Conservation (phyloP, 1,284 basidiomycete genomes). For the Ganoderma sinense region DNA sequence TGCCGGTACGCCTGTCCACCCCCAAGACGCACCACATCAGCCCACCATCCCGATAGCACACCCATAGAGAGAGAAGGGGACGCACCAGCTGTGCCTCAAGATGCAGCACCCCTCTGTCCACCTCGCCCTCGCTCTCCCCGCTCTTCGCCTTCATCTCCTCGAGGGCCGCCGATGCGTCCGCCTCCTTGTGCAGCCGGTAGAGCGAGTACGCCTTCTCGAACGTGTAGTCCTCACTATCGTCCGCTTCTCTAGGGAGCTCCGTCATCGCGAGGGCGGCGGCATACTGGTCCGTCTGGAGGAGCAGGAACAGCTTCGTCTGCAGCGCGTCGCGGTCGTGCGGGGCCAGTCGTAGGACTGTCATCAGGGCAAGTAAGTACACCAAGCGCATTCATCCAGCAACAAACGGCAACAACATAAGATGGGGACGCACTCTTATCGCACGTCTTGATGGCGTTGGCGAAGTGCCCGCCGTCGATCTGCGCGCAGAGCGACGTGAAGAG, state of each 20-base stretch:
- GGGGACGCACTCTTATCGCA: slow-evolving; percentile 84
- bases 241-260: slow-evolving; percentile 18
- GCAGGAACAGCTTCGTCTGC: slow-evolving; percentile 83
- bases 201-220: slow-evolving; percentile 86
- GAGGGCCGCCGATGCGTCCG: slow-evolving; percentile 67
- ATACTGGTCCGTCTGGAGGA: slow-evolving; percentile 87
- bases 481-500: slow-evolving; percentile 83
- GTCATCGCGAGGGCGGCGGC: slow-evolving; percentile 62
- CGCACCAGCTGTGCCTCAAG: slow-evolving; percentile 87
- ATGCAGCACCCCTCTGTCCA: slow-evolving; percentile 74
- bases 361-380: background rate
- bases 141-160: slow-evolving; percentile 51
- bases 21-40: background rate
- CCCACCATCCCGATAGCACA: background rate
- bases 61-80: background rate
- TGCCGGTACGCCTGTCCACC: slow-evolving; percentile 63
- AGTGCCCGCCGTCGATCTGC: slow-evolving; percentile 86
- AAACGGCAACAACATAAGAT: background rate
- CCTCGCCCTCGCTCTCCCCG: slow-evolving; percentile 46
- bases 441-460: slow-evolving; percentile 84
- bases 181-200: slow-evolving; percentile 80
- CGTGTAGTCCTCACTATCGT: slow-evolving; percentile 42
- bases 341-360: slow-evolving; percentile 72
- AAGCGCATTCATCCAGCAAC: background rate
- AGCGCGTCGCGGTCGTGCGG: slow-evolving; percentile 75